Evolutionary conservation across 2,329 filamentous ascomycete genomes (phyloP), one percentile per base, ranked within the genome.

Genomic region (Xylaria sp.): DNA sequence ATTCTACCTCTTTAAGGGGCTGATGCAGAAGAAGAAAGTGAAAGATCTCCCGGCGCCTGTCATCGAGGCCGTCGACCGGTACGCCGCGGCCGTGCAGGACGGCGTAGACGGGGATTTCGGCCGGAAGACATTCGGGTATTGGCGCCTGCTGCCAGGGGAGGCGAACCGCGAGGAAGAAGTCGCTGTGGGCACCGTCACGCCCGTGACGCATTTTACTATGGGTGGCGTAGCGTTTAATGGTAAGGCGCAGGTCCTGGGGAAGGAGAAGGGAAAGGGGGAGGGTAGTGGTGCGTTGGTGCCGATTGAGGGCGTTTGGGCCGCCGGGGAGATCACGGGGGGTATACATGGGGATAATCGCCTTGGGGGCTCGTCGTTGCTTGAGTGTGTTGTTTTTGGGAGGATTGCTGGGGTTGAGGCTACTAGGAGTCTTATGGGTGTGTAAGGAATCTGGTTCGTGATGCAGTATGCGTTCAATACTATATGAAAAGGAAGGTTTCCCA

Each of bases 191-290:
- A 82, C 77, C 1, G 87, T 91, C 0, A 91, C 89, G 4, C 89
- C 89, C 0, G 87, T 91, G 0, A 83, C 88, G 1, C 89, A 91
- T 74, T 91, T 91, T 73, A 91, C 89, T 1, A 91, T 91, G 89
- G 89, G 89, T 4, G 89, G 89, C 0, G 88, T 86, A 0, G 81
- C 85, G 2, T 88, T 91, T 71, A 86, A 88, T 72, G 80, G 85
- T 7, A 80, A 83, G 54, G 83, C 84, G 0, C 84, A 86, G 70
- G 84, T 91, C 0, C 74, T 91, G 13, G 78, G 81, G 25, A 74
- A 37, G 34, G 34, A 8, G 7, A 37, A 37, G 34, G 34, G 34
- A 10, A 10, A 37, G 10, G 34, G 76, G 8, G 74, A 78, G 1
- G 78, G 28, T 4, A 28, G 81, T 6, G 75, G 74, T 4, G 75